Evolutionary conservation across 192 early-diverging fungal species (phyloP).

Genomic region (Coemansia sp.): DNA sequence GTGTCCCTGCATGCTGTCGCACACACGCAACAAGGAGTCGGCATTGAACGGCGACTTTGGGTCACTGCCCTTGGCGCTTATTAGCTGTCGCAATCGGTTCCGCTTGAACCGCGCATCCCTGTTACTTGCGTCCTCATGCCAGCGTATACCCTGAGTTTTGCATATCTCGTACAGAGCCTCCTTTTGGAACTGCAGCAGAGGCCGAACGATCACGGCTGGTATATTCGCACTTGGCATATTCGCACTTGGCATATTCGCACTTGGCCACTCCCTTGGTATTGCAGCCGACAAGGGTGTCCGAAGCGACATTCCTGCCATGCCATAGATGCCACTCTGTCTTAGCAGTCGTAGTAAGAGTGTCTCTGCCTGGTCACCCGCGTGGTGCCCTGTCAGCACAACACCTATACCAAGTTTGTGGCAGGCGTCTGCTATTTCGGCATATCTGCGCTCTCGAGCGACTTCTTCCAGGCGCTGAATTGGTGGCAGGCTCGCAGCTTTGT

Average conservation of each 20-base stretch:
- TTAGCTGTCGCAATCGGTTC: constrained; percentile 36
- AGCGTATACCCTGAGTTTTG: constrained; percentile 15
- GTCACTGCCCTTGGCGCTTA: constrained; percentile 1
- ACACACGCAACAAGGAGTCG: constrained; percentile 17
- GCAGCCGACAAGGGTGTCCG: constrained; percentile 13
- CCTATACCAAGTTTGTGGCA: constrained; percentile 9
- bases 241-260: too few relatives aligned
- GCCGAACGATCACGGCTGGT: constrained; percentile 29
- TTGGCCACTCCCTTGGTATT: background rate
- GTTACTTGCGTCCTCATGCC: constrained; percentile 52
- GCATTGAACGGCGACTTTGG: constrained; percentile 21
- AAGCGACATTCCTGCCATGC: constrained; percentile 36
- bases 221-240: background rate
- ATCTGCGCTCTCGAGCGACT: constrained; percentile 31
- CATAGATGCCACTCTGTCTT: constrained; percentile 39
- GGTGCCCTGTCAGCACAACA: constrained; percentile 48
- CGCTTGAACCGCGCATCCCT: constrained; percentile 28
- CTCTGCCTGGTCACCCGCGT: constrained; percentile 51
- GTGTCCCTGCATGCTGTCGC: constrained; percentile 40
- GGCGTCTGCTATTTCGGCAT: constrained; percentile 15
- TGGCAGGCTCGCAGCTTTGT: background rate
- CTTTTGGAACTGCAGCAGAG: constrained; percentile 37
- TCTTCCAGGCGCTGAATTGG: constrained; percentile 37
- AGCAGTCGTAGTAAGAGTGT: constrained; percentile 47
- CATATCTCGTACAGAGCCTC: constrained; percentile 24